Conservation (phyloP, 495 filamentous ascomycete genomes). For the Pseudoneurospora amorphoporcata region DNA sequence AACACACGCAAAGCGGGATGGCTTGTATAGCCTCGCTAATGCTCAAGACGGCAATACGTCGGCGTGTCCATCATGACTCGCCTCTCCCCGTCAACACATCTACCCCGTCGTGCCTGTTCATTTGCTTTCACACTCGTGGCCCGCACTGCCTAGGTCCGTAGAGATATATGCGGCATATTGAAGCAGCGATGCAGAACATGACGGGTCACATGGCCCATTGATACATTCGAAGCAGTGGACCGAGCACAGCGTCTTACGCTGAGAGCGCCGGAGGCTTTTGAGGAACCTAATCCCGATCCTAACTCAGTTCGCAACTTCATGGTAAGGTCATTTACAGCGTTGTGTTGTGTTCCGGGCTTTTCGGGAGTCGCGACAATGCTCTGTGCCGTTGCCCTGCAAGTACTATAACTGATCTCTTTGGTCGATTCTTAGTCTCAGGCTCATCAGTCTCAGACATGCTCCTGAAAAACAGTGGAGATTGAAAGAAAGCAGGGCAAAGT, state of each 20-base stretch:
- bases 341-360: not conserved
- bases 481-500: not conserved
- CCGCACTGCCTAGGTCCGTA: not conserved
- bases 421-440: not conserved
- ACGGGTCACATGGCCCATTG: not conserved
- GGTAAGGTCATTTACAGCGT: not conserved
- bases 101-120: not conserved
- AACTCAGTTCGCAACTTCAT: not conserved
- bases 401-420: not conserved
- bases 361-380: not conserved
- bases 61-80: not conserved
- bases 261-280: not conserved
- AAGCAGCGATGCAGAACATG: not conserved
- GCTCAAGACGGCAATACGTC: not conserved
- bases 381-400: not conserved
- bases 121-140: not conserved
- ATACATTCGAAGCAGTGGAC: not conserved
- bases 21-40: not conserved
- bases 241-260: not conserved
- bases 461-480: not conserved
- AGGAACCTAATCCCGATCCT: not conserved
- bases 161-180: not conserved
- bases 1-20: not conserved
- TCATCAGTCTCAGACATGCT: not conserved
- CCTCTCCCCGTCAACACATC: not conserved